Percentiles rank a stretch among this genome's conserved stretches.
These are phyloP conservation scores for Trichosporon coremiiforme DNA, from an alignment of 1,284 basidiomycete species.

Conservation along the genomic window DNA sequence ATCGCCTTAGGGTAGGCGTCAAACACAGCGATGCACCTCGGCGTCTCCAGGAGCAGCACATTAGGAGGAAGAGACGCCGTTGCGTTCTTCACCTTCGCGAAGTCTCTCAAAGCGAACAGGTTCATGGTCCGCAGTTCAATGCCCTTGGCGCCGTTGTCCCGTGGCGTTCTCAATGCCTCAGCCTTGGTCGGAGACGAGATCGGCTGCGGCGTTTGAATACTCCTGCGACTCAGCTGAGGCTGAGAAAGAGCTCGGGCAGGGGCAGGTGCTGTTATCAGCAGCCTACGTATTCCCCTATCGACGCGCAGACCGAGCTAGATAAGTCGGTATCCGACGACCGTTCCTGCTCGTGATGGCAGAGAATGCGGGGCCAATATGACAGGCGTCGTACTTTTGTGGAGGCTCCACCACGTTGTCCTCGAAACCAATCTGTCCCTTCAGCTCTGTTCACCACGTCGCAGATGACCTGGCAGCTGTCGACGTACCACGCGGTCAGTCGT, in stretches of 20 bases:
- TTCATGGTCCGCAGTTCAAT: neutral
- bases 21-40: constrained; percentile 70
- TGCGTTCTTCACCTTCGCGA: constrained; percentile 63
- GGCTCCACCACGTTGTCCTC: neutral
- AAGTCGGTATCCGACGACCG: neutral
- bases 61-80: constrained; percentile 62
- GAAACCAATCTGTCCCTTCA: neutral
- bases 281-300: neutral
- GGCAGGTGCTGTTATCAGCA: neutral
- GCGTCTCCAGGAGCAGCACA: constrained; percentile 66
- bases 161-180: neutral
- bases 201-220: neutral
- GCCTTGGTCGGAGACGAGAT: neutral
- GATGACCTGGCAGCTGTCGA: neutral
- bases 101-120: constrained; percentile 64
- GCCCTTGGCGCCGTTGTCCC: neutral
- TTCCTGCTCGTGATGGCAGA: neutral
- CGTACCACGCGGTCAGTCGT: neutral
- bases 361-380: neutral
- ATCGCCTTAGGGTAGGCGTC: constrained; percentile 82
- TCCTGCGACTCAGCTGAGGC: neutral
- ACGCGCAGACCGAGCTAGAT: neutral
- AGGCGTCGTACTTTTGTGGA: neutral
- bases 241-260: neutral
- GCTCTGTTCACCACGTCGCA: neutral